These are phyloP conservation scores for Kodamaea neixiangensis DNA, from an alignment of 805 yeast species.

Conservation along the genomic window DNA sequence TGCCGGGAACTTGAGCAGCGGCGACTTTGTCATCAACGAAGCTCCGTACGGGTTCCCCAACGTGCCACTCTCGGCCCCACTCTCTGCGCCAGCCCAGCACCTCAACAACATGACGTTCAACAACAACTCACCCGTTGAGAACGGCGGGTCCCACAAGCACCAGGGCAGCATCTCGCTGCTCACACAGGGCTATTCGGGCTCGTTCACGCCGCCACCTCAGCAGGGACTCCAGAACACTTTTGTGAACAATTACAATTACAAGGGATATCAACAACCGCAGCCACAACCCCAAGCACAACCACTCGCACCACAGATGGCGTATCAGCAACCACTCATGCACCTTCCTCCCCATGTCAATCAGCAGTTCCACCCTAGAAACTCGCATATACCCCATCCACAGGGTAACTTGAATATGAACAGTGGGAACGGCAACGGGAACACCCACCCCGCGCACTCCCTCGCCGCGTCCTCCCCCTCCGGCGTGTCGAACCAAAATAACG, in stretches of 20 bases:
- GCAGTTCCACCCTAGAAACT: constrained; percentile 6
- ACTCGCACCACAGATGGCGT: background rate
- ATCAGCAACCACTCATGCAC: constrained; percentile 2
- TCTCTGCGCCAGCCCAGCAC: constrained; percentile 3
- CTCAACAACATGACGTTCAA: background rate
- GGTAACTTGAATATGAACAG: constrained; percentile 2
- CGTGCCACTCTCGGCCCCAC: background rate
- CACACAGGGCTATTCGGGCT: background rate
- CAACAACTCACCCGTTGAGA: background rate
- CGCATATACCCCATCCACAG: constrained; percentile 5
- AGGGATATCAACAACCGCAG: background rate
- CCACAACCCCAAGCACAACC: background rate
- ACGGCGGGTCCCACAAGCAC: background rate
- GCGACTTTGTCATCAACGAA: constrained; percentile 10
- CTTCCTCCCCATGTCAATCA: constrained; percentile 1
- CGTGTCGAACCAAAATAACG: background rate
- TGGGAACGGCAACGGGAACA: background rate
- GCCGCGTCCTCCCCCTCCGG: background rate
- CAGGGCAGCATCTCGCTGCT: constrained; percentile 3
- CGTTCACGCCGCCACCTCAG: constrained; percentile 2
- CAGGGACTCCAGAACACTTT: background rate
- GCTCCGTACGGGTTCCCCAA: constrained; percentile 10
- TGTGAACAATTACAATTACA: background rate
- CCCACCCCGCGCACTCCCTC: background rate
- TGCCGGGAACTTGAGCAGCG: background rate